phyloP scores from a whole-genome alignment of 371 early-diverging fungal genomes.

The Entomophthora muscae region DNA sequence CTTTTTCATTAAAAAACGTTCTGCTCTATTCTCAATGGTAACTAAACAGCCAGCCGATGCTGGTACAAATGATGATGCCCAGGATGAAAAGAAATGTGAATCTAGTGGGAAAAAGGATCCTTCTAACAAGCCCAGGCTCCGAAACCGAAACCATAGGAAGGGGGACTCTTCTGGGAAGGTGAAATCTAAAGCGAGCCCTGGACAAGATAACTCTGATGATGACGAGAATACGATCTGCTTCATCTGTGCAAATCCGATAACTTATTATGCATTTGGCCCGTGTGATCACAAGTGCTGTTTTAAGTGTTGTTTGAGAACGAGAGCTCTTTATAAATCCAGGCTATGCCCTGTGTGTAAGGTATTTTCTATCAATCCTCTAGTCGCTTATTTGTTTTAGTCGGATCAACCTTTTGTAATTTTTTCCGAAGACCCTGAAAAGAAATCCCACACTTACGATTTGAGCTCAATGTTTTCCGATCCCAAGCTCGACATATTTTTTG shows the following conservation, averaged over 20 bases:
- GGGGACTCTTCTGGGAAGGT: too few relatives aligned
- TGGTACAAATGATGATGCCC: too few relatives aligned
- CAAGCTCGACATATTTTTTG: conserved; percentile 50
- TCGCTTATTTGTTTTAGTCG: conserved; percentile 18
- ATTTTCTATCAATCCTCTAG: conserved; percentile 5
- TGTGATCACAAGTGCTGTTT: conserved; percentile 89
- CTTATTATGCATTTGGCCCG: conserved; percentile 60
- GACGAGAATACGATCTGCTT: conserved; percentile 46
- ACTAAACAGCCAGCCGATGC: too few relatives aligned
- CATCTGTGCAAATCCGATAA: conserved; percentile 78
- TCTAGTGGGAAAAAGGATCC: too few relatives aligned
- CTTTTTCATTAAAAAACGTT: too few relatives aligned
- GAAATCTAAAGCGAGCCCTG: too few relatives aligned
- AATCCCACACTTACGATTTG: conserved; percentile 26
- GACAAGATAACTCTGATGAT: too few relatives aligned
- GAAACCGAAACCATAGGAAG: too few relatives aligned
- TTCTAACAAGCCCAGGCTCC: too few relatives aligned
- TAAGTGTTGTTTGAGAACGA: conserved; percentile 66
- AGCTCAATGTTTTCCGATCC: conserved; percentile 37
- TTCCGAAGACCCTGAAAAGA: conserved; percentile 36
- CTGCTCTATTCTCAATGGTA: too few relatives aligned
- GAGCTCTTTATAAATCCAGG: conserved; percentile 68
- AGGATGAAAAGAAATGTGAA: too few relatives aligned
- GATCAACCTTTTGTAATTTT: conserved; percentile 53
- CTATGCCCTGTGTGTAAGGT: conserved; percentile 87